Evolutionary conservation across 2,329 filamentous ascomycete species (phyloP), one percentile per base, ranked within the genome.

Genomic region (Penicillium sp.): DNA sequence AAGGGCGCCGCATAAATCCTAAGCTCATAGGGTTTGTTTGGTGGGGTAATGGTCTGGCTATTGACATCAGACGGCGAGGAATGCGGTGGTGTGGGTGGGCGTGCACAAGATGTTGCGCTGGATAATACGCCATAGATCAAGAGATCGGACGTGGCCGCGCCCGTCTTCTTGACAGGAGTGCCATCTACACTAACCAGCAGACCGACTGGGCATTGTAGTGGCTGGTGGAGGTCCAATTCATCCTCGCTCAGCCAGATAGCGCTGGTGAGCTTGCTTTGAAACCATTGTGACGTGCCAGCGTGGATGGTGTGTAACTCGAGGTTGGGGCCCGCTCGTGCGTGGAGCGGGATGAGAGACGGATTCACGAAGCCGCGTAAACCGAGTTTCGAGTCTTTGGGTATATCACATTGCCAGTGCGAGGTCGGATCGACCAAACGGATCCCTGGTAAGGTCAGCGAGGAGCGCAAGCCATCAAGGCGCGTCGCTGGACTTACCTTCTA

Each of bases 71-170:
- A 52, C 5, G 65, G 65, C 3, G 66, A 67, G 4, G 67, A 69
- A 13, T 60, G 55, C 12, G 69, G 69, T 33, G 68, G 68, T 25
- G 68, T 69, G 8, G 68, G 69, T 15, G 64, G 66, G 9, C 66
- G 62, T 29, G 61, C 55, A 33, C 58, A 59, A 3, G 59, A 59
- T 23, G 59, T 50, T 27, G 61, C 45, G 33, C 49, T 63, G n/a
- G 66, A 69, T 38, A 74, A 43, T 12, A 71, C 55, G 18, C 70
- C 71, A 31, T 72, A 71, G 28, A 74, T 58, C 39, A 74, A 55
- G 12, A 74, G 53, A 45, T 72, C 69, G 6, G 69, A 67, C 31
- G 66, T 62, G 39, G 48, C 47, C 20, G 56, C 50, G 4, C 56
- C 59, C 13, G 49, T 50, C 31, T 46, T 43, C 35, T 56, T 63